phyloP scores from a whole-genome alignment of 257 asterid genomes.

The Linaria vulgaris region DNA sequence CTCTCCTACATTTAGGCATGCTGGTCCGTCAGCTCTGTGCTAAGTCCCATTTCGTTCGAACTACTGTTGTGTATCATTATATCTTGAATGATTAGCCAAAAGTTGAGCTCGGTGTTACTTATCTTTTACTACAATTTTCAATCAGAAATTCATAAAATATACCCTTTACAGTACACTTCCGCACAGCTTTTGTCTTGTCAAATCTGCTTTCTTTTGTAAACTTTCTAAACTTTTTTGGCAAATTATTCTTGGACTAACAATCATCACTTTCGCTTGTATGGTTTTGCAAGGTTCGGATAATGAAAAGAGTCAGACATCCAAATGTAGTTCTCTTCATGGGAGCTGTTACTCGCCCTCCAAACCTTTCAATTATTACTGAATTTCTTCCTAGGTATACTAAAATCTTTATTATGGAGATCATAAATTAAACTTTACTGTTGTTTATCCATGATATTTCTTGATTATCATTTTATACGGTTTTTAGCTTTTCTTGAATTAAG shows the following conservation, averaged over 20 bases:
- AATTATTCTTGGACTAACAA: conserved; percentile 28
- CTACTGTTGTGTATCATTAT: neutral
- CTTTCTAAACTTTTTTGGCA: conserved; percentile 11
- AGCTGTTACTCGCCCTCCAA: conserved; percentile 94
- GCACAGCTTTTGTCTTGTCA: conserved; percentile 13
- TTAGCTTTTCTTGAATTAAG: no score
- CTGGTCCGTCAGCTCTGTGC: neutral
- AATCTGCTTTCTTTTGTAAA: conserved; percentile 4
- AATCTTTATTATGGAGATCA: no score
- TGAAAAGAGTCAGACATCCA: conserved; percentile 91
- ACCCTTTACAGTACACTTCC: conserved; percentile 17
- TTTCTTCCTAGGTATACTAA: conserved; percentile 86
- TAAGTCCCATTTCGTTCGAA: neutral
- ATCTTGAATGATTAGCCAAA: conserved; percentile 6
- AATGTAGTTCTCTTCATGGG: conserved; percentile 97
- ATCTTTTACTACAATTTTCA: conserved; percentile 14
- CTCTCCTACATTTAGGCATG: neutral
- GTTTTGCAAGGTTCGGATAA: conserved; percentile 69
- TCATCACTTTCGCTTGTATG: conserved; percentile 24
- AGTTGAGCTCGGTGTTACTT: neutral
- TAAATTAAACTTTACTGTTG: neutral
- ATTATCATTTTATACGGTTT: conserved; percentile 24
- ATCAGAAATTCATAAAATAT: conserved; percentile 3
- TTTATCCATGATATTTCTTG: neutral
- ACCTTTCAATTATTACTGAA: conserved; percentile 90